These are phyloP conservation scores for Coprinopsis cinerea DNA, from an alignment of 768 basidiomycete genomes.

Conservation along the genomic window DNA sequence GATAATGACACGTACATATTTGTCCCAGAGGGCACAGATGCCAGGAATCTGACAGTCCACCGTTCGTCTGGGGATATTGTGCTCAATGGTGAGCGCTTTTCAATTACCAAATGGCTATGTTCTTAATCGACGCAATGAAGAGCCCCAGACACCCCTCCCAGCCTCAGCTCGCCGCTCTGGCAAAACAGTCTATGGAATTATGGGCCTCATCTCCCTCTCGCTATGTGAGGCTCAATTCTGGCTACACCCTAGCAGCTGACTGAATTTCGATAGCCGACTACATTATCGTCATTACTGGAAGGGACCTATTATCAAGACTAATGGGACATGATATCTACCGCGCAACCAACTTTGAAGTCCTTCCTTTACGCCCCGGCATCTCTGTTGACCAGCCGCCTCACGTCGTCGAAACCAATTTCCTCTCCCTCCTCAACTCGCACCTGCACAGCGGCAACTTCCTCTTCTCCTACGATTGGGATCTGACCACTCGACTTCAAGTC, in stretches of 20 bases:
- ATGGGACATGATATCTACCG: conserved; percentile 85
- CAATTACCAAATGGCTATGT: conserved; percentile 2
- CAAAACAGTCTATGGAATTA: conserved; percentile 68
- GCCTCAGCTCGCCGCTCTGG: conserved; percentile 51
- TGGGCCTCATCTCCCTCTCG: conserved; percentile 71
- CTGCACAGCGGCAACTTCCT: conserved; percentile 74
- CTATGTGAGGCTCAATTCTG: conserved; percentile 45
- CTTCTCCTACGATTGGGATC: conserved; percentile 87
- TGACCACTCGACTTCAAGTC: conserved; percentile 81
- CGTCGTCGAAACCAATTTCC: conserved; percentile 81
- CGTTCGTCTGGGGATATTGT: conserved; percentile 71
- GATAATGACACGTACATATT: conserved; percentile 77
- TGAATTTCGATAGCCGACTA: conserved; percentile 72
- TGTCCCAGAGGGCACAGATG: conserved; percentile 56
- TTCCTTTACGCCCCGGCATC: conserved; percentile 74
- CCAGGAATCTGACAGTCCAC: conserved; percentile 65
- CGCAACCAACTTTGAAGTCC: conserved; percentile 86
- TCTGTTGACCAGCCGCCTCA: conserved; percentile 66
- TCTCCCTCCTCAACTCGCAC: conserved; percentile 84
- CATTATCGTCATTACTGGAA: conserved; percentile 80
- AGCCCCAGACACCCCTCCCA: conserved; percentile 48
- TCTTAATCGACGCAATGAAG: conserved; percentile 25
- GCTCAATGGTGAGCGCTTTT: conserved; percentile 49
- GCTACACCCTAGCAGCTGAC: neutral
- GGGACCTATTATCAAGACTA: conserved; percentile 71